phyloP scores from a whole-genome alignment of 2,329 filamentous ascomycete genomes.

The Neonectria neomacrospora region DNA sequence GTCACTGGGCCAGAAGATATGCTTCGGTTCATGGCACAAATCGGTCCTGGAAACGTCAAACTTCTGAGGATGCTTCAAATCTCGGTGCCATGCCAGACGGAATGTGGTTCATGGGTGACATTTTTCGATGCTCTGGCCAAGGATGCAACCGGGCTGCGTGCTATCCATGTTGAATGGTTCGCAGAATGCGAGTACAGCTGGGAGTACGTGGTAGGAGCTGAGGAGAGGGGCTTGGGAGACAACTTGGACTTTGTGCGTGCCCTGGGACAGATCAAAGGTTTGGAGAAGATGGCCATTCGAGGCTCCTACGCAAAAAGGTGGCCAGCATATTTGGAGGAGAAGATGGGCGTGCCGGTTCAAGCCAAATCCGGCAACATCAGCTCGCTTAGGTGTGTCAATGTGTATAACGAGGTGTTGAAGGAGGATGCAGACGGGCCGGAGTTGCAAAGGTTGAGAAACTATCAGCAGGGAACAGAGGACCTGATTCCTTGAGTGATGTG shows the following conservation, averaged over 20 bases:
- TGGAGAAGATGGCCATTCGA: neutral
- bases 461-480: neutral
- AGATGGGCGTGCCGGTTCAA: neutral
- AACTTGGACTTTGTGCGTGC: neutral
- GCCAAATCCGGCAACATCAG: neutral
- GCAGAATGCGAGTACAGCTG: neutral
- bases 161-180: neutral
- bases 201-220: neutral
- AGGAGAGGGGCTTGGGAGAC: neutral
- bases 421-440: neutral
- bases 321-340: neutral
- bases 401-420: neutral
- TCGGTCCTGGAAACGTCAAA: neutral
- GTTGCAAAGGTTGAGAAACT: neutral
- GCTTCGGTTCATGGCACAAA: neutral
- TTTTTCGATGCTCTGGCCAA: neutral
- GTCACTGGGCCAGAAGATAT: neutral
- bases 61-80: neutral
- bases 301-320: neutral
- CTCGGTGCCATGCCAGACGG: neutral
- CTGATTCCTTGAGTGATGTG: neutral
- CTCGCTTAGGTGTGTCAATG: neutral
- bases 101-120: neutral
- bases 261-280: neutral
- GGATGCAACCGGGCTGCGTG: neutral